Evolutionary conservation across 371 early-diverging fungal genomes (phyloP), one percentile per base, ranked within the genome.

Genomic region (Lichtheimia ramosa): DNA sequence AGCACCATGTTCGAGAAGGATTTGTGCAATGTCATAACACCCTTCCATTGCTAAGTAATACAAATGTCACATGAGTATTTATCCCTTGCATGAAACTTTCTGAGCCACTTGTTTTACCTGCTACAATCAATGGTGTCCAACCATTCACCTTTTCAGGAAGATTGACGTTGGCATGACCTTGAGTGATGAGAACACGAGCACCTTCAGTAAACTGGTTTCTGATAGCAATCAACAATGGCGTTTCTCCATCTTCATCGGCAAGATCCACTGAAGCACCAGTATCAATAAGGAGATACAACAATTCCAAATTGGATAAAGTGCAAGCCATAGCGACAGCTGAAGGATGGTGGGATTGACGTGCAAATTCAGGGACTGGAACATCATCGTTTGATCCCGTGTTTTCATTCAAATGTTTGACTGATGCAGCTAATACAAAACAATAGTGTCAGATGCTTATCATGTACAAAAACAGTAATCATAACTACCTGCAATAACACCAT

Each of bases 201-300:
- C 87, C 85, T 21, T 83, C 77, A 12, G 63, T 51, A 53, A 78
- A 84, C 3, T 83, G 79, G 49, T 72, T 75, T 21, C 80, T 73
- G 28, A 83, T 74, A 0, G 88, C 87, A 56, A 85, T 68, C 50
- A 85, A 73, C 6, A 89, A 56, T 3, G 88, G 74, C 0, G 87
- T 83, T 64, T 89, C 88, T 7, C 88, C 89, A 50, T 85, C 84
- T 18, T 86, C 82, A 63, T 90, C 85, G 7, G 75, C 71, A 13
- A 78, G 42, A 62, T 88, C 72, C 34, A 76, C 59, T 21, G 85
- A 72, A 14, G 86, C 85, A 4, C 84, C 81, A 21, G 74, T 73
- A 2, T 57, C 58, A 15, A 90, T 73, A 16, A 90, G 59, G 5
- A 88, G 51, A n/a, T 68, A 64, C 1, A 82, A 68, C 18, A 81